Conservation (phyloP, 176 grass and related monocot species). For the Aegilops tauschii region DNA sequence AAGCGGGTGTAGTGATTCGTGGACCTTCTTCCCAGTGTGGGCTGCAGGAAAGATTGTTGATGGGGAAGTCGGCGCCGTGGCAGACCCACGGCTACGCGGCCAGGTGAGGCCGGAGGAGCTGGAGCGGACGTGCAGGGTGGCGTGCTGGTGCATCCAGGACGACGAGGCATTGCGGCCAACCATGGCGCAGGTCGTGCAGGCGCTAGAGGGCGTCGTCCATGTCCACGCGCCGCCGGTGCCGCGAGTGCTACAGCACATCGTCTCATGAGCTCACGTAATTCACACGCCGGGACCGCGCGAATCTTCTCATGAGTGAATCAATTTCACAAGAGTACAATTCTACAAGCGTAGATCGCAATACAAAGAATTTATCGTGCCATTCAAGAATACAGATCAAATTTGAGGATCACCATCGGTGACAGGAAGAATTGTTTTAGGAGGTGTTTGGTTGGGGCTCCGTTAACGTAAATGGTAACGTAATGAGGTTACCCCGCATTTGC, state of each 20-base stretch:
- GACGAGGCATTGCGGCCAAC: slow-evolving; percentile 20
- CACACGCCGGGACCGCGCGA: too few species aligned
- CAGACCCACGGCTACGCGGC: slow-evolving; percentile 24
- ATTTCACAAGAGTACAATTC: too few species aligned
- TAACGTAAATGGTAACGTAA: too few species aligned
- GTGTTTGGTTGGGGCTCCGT: too few species aligned
- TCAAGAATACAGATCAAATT: too few species aligned
- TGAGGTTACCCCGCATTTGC: too few species aligned
- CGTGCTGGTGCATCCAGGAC: slow-evolving; percentile 44
- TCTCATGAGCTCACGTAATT: too few species aligned
- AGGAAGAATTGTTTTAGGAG: too few species aligned
- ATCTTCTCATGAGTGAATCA: too few species aligned
- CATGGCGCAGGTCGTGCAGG: slow-evolving; percentile 33
- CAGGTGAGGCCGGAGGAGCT: slow-evolving; percentile 12
- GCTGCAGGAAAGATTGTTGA: slow-evolving; percentile 3
- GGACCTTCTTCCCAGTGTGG: slow-evolving; percentile 28
- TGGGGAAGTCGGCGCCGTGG: slow-evolving; percentile 5
- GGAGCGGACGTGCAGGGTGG: slow-evolving; percentile 30
- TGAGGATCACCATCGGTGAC: too few species aligned
- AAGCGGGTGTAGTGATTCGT: background rate
- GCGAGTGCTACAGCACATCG: background rate
- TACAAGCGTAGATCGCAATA: too few species aligned
- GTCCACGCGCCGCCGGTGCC: slow-evolving; percentile 33
- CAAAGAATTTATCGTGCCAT: too few species aligned
- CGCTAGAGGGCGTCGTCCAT: slow-evolving; percentile 13